Evolutionary conservation across 768 basidiomycete species (phyloP), one percentile per base, ranked within the genome.

Genomic region (Sporobolomyces pararoseus): DNA sequence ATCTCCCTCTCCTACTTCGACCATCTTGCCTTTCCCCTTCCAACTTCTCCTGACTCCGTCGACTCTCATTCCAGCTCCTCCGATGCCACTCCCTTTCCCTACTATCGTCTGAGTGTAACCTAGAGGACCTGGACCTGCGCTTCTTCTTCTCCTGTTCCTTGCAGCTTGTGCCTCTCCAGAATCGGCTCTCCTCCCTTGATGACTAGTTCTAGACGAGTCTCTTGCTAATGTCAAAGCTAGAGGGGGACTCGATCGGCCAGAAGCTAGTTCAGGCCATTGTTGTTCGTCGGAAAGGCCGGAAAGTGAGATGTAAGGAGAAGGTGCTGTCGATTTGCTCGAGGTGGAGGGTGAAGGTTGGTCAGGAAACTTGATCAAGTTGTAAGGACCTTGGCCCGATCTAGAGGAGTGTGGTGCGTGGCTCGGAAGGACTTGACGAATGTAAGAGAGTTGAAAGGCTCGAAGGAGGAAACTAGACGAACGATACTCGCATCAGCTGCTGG

Each of bases 81-180:
- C 90, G 0, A 85, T 83, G 31, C 86, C 63, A 19, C 83, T 6
- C 84, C 83, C 16, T 81, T 81, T 5, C 14, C 87, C 90, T 84
- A 93, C 87, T 76, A 96, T 95, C 4, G 94, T 96, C 76, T 88
- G 86, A 9, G 90, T 89, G 79, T 94, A 88, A 77, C 88, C 89
- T 72, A 96, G 83, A 19, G 84, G 76, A 16, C 82, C 79, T 73
- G 85, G 66, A 7, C 76, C 77, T 76, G 87, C 79, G 31, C 31
- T n/a, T 37, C 62, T 64, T 23, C 52, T 57, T 21, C 39, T 52
- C 39, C 61, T 67, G 27, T 35, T 63, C 32, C 70, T 62, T 19
- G 32, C 63, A 17, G 17, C 37, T 6, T n/a, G 53, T 17, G 16
- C 47, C 6, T n/a, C 44, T 55, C 12, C 47, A n/a, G 27, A 47